Evolutionary conservation across 306 rosid species (phyloP).

Genomic region (Rubus parviflorus): DNA sequence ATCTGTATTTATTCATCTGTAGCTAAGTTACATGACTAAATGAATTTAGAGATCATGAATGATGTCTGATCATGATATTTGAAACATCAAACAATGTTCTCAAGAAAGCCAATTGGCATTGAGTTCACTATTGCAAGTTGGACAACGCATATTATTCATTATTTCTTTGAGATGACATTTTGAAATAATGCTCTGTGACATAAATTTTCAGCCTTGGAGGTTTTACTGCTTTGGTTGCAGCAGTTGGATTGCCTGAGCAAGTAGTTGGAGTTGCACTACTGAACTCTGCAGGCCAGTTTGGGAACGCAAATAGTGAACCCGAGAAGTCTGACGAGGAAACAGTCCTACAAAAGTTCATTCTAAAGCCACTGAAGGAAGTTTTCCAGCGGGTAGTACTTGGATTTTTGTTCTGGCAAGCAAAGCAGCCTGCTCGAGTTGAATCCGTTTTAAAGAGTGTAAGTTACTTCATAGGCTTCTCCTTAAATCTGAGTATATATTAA

Average conservation of each 20-base stretch:
- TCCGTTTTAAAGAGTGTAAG: conserved; percentile 85
- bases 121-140: neutral
- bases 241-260: conserved; percentile 64
- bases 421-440: conserved; percentile 75
- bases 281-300: conserved; percentile 93
- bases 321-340: conserved; percentile 68
- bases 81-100: neutral
- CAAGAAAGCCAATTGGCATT: neutral
- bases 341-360: conserved; percentile 48
- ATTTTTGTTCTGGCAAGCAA: conserved; percentile 89
- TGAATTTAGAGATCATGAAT: neutral
- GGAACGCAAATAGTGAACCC: conserved; percentile 45
- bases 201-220: conserved; percentile 89
- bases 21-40: neutral
- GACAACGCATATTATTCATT: neutral
- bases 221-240: conserved; percentile 85
- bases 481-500: neutral
- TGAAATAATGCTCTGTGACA: conserved; percentile 16
- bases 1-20: neutral
- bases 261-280: conserved; percentile 76
- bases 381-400: conserved; percentile 86
- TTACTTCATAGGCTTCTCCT: neutral
- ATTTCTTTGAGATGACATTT: neutral
- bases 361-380: conserved; percentile 76
- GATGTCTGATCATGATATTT: neutral